These are phyloP conservation scores for Russula vinacea DNA, from an alignment of 768 basidiomycete genomes.

Conservation along the genomic window DNA sequence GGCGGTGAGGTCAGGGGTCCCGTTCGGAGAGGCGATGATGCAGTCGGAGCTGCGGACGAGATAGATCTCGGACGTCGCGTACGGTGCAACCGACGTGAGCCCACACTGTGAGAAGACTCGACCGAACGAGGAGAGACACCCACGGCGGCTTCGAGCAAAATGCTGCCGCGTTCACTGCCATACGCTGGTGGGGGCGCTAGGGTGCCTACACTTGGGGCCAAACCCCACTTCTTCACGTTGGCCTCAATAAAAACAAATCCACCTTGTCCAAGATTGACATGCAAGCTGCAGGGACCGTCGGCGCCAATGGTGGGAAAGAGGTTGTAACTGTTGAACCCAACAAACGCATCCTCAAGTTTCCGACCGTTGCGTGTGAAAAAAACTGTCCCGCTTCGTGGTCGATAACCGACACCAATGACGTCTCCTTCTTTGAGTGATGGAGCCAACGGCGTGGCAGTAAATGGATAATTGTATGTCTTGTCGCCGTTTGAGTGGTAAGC, in stretches of 20 bases:
- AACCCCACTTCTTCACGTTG: constrained; percentile 99
- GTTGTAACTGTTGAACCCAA: constrained; percentile 86
- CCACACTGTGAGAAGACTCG: constrained; percentile 43
- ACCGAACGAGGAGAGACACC: constrained; percentile 38
- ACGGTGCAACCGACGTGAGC: constrained; percentile 59
- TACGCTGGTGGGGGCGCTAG: constrained; percentile 97
- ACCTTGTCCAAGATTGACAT: constrained; percentile 95
- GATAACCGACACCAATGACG: constrained; percentile 92
- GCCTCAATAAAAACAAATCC: constrained; percentile 99
- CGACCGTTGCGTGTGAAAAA: constrained; percentile 98
- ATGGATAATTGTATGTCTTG: constrained; percentile 96
- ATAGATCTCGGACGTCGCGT: constrained; percentile 52
- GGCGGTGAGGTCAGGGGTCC: constrained; percentile 43
- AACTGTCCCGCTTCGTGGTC: constrained; percentile 94
- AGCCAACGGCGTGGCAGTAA: constrained; percentile 81
- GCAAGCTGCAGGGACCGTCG: constrained; percentile 92
- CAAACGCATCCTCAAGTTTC: constrained; percentile 93
- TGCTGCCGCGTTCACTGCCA: constrained; percentile 94
- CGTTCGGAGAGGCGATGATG: constrained; percentile 65
- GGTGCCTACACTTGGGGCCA: constrained; percentile 96
- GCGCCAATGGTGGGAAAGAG: constrained; percentile 97
- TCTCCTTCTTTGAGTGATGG: constrained; percentile 88
- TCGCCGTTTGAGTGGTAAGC: constrained; percentile 97
- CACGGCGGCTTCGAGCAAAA: constrained; percentile 87
- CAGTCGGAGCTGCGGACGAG: constrained; percentile 43